A percentile compares a stretch with the other conserved stretches of the same genome.
phyloP scores from a whole-genome alignment of 495 filamentous ascomycete genomes.

The Paragyromitra xinjiangensis region DNA sequence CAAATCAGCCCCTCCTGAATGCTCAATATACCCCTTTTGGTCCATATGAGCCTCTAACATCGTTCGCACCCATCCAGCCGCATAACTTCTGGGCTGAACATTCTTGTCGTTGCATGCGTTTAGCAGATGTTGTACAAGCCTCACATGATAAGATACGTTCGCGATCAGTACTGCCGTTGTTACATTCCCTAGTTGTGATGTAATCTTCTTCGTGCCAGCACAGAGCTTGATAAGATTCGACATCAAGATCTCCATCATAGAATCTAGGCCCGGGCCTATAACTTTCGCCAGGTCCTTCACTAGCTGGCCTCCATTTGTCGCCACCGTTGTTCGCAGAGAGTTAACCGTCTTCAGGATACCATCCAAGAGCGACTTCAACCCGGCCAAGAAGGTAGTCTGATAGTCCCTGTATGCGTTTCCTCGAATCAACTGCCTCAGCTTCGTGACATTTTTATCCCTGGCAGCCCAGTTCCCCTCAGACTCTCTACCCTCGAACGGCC shows the following conservation, averaged over 20 bases:
- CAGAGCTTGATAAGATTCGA: constrained; percentile 89
- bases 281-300: constrained; percentile 84
- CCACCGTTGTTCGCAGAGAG: constrained; percentile 88
- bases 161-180: constrained; percentile 79
- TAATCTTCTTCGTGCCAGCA: constrained; percentile 88
- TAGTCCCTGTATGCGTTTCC: constrained; percentile 87
- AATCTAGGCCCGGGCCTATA: constrained; percentile 79
- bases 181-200: constrained; percentile 76
- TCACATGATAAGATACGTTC: constrained; percentile 77
- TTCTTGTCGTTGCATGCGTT: constrained; percentile 89
- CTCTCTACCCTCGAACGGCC: constrained; percentile 86
- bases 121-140: constrained; percentile 84
- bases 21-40: constrained; percentile 83
- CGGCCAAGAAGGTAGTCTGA: constrained; percentile 70
- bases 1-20: constrained; percentile 78
- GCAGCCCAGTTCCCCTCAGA: constrained; percentile 88
- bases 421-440: constrained; percentile 76
- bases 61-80: constrained; percentile 82
- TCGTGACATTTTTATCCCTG: constrained; percentile 79
- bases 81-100: constrained; percentile 78
- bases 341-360: constrained; percentile 87
- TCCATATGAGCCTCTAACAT: constrained; percentile 78
- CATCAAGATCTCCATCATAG: constrained; percentile 88
- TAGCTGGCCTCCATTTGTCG: constrained; percentile 81
- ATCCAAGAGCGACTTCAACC: constrained; percentile 79